Evolutionary conservation across 1,139 yeast genomes (phyloP), one percentile per base, ranked within the genome.

Genomic region (Geotrichum fermentans): DNA sequence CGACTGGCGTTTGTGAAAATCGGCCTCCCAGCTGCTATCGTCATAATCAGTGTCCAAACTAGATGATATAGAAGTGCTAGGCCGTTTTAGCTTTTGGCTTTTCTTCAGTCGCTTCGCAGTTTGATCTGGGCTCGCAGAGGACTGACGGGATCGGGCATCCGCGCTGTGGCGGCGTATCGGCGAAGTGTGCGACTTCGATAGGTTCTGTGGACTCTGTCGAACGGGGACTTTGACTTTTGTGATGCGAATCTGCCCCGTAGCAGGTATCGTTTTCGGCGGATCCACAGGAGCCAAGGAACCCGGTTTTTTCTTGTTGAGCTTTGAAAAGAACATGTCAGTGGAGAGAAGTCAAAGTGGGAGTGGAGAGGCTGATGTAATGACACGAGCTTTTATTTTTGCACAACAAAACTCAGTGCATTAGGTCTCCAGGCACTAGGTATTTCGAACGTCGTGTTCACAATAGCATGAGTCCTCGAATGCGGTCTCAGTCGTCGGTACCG

Each of bases 11-110:
- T 36, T 48, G 13, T 36, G 17, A 22, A 48, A 43, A 3, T 48
- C 41, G 1, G 44, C 39, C 34, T 48, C 45, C 51, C 51, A 48
- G 6, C 37, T 18, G 18, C 51, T 43, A 29, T 48, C 47, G n/a
- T 45, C 49, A 22, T 35, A 24, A 14, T 44, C 47, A 11, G 43
- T 43, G n/a, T 46, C 42, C n/a, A 42, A 40, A n/a, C 29, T 39
- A 13, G 52, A 41, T 2, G 45, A 29, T 5, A 40, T 36, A 2
- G 49, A 43, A 1, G 36, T n/a, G 20, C 47, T 50, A 11, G 51
- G 51, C 17, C 34, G 35, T 51, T 37, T 33, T 33, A 11, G 24
- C 21, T n/a, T 40, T 41, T 26, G 32, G 29, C 14, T 30, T 29
- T 37, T n/a, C 16, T 14, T 28, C 5, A 29, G 32, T 16, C 34